Conservation (phyloP, 2,329 filamentous ascomycete genomes). For the Botrytis deweyae region DNA sequence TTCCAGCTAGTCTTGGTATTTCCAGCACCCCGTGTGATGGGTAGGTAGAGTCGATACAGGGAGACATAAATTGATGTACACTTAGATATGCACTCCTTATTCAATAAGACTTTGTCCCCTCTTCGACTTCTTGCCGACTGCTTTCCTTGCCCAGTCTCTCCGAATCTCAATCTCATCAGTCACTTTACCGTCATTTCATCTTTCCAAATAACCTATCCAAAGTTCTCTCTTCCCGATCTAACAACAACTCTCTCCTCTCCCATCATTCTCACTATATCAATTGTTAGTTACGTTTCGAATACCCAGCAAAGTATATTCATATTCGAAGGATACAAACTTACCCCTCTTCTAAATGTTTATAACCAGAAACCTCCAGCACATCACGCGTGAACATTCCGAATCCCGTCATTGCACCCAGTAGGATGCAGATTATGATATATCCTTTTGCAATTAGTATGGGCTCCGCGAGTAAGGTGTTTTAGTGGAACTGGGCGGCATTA, state of each 20-base stretch:
- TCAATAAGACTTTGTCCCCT: not conserved
- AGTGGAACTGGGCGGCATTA: not conserved
- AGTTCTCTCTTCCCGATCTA: not conserved
- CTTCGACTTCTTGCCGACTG: not conserved
- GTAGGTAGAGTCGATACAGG: not conserved
- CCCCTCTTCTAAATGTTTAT: not conserved
- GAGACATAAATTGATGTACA: not conserved
- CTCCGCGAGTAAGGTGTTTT: not conserved
- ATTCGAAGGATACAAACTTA: not conserved
- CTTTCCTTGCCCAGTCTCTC: not conserved
- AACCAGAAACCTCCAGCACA: slow-evolving; percentile 10
- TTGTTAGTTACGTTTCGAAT: not conserved
- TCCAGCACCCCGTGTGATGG: not conserved
- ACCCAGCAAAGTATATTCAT: not conserved
- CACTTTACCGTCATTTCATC: not conserved
- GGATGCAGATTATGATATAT: slow-evolving; percentile 32
- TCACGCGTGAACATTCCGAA: slow-evolving; percentile 33
- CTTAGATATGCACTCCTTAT: not conserved
- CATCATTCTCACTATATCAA: not conserved
- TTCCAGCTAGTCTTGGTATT: not conserved
- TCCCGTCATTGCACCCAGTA: slow-evolving; percentile 28
- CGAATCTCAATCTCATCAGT: not conserved
- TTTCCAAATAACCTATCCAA: not conserved
- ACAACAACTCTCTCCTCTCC: not conserved
- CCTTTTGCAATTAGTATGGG: slow-evolving; percentile 17